phyloP scores from a whole-genome alignment of 1,284 basidiomycete genomes.

The Malassezia furfur region DNA sequence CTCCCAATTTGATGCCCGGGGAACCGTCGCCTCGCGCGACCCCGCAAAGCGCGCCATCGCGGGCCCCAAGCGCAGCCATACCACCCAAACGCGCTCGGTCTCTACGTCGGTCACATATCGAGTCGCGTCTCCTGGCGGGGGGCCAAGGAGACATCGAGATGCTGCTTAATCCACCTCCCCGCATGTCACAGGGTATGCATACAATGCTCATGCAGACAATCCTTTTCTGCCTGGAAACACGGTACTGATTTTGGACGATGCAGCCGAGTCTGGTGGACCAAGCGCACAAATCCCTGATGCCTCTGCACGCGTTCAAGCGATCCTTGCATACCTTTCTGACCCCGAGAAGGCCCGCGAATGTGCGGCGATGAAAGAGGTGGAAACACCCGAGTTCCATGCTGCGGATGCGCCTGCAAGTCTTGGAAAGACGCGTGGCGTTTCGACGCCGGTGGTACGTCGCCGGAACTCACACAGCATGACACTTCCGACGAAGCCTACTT shows the following conservation, averaged over 20 bases:
- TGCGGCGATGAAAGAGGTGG: conserved; percentile 3
- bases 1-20: background rate
- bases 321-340: conserved; percentile 12
- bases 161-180: conserved; percentile 7
- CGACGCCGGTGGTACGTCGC: background rate
- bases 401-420: conserved; percentile 1
- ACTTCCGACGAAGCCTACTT: conserved; percentile 10
- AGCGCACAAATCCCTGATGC: background rate
- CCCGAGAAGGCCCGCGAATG: conserved; percentile 14
- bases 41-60: no score
- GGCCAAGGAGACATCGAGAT: background rate
- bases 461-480: background rate
- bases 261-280: background rate
- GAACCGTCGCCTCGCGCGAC: no score
- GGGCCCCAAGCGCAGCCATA: no score
- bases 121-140: conserved; percentile 8
- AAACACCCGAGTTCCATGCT: conserved; percentile 11
- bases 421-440: conserved; percentile 9
- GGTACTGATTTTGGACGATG: background rate
- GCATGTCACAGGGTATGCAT: background rate
- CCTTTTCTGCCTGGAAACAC: conserved; percentile 11
- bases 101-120: conserved; percentile 9
- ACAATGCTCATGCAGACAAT: background rate
- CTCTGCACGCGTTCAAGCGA: conserved; percentile 2
- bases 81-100: conserved; percentile 3